These are phyloP conservation scores for Pseudogymnoascus verrucosus DNA, from an alignment of 2,329 filamentous ascomycete genomes.

Conservation along the genomic window DNA sequence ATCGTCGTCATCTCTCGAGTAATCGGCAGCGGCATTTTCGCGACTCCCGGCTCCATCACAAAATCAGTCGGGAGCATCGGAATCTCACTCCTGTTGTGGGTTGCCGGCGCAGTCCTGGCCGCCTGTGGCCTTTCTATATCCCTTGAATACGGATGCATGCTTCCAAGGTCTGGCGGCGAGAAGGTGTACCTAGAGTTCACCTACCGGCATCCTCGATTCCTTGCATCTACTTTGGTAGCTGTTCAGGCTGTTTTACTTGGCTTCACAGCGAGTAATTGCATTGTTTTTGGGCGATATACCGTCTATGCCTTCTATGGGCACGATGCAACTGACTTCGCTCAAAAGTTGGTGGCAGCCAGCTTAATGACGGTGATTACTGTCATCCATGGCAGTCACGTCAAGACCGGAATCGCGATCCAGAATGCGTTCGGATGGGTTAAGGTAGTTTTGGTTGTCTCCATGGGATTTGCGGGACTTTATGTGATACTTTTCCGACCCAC, in stretches of 20 bases:
- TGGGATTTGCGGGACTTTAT: conserved; percentile 53
- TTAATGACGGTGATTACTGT: conserved; percentile 50
- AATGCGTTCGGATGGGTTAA: conserved; percentile 57
- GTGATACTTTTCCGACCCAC: conserved; percentile 42
- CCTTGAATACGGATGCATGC: conserved; percentile 38
- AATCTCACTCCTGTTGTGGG: conserved; percentile 46
- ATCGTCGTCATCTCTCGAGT: conserved; percentile 25
- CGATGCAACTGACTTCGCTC: conserved; percentile 38
- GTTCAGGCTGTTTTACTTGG: conserved; percentile 42
- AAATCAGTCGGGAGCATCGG: conserved; percentile 57
- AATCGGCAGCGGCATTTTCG: conserved; percentile 24
- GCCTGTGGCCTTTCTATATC: conserved; percentile 37
- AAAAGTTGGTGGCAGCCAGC: conserved; percentile 36
- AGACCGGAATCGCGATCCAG: conserved; percentile 50
- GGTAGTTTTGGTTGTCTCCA: conserved; percentile 50
- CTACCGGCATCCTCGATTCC: conserved; percentile 42
- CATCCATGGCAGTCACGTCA: conserved; percentile 50
- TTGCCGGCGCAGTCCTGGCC: conserved; percentile 38
- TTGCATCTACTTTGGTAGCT: conserved; percentile 45
- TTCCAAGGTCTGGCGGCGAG: conserved; percentile 42
- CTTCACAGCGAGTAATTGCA: conserved; percentile 44
- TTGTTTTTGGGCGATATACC: conserved; percentile 44
- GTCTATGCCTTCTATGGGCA: conserved; percentile 34
- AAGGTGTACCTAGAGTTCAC: conserved; percentile 48
- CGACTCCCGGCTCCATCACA: conserved; percentile 55